phyloP scores from a whole-genome alignment of 2,329 filamentous ascomycete genomes.

The Podosphaera leucotricha region DNA sequence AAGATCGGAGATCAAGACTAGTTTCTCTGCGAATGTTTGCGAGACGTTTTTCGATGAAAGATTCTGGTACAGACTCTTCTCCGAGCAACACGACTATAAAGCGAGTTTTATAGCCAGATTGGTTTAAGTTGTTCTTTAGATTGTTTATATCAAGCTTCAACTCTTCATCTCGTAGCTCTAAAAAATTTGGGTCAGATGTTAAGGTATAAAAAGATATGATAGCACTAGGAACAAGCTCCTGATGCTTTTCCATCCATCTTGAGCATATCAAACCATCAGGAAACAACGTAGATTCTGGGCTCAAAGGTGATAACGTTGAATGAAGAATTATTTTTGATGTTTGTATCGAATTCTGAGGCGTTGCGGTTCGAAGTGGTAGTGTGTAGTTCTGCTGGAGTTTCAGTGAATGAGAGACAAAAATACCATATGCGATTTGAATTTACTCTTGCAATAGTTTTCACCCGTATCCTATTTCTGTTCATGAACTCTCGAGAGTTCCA shows the following conservation, averaged over 20 bases:
- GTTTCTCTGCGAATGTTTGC: conserved; percentile 58
- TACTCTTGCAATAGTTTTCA: conserved; percentile 64
- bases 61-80: conserved; percentile 34
- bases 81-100: conserved; percentile 58
- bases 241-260: conserved; percentile 74
- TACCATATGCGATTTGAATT: conserved; percentile 14
- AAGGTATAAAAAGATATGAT: conserved; percentile 65
- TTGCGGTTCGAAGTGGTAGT: conserved; percentile 33
- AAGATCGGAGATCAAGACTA: conserved; percentile 57
- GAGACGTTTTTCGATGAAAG: conserved; percentile 45
- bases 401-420: conserved; percentile 9
- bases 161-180: conserved; percentile 63
- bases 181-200: conserved; percentile 45
- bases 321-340: conserved; percentile 39
- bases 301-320: conserved; percentile 77
- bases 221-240: conserved; percentile 56
- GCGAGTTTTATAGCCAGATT: conserved; percentile 54
- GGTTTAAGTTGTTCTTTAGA: conserved; percentile 40
- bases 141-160: conserved; percentile 70
- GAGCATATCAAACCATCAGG: conserved; percentile 72
- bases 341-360: conserved; percentile 19
- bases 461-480: conserved; percentile 33
- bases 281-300: conserved; percentile 59
- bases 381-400: conserved; percentile 21
- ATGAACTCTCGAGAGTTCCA: conserved; percentile 38